These are phyloP conservation scores for Flueggea neowawraea DNA, from an alignment of 441 rosid genomes.

Conservation along the genomic window DNA sequence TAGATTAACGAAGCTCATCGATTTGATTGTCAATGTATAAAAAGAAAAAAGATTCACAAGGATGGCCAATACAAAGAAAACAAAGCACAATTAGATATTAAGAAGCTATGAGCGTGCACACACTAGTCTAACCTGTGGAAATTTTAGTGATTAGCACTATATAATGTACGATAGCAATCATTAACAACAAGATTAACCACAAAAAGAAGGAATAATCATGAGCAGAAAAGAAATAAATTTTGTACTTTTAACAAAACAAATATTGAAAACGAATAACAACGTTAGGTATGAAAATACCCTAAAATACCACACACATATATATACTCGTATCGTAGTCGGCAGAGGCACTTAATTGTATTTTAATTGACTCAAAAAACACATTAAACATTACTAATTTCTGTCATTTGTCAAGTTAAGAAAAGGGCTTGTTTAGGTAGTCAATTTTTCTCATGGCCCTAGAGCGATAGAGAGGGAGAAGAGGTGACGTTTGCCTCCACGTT, in stretches of 20 bases:
- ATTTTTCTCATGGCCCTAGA: neutral
- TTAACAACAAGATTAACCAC: conserved; percentile 31
- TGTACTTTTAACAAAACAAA: conserved; percentile 4
- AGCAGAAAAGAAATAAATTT: neutral
- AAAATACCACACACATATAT: neutral
- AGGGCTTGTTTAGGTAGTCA: neutral
- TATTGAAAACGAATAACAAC: neutral
- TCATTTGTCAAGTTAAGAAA: neutral
- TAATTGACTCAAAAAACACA: neutral
- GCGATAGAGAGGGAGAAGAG: neutral
- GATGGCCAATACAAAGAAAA: neutral
- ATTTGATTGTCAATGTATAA: too few species aligned
- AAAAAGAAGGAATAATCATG: conserved; percentile 27
- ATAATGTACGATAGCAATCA: conserved; percentile 24
- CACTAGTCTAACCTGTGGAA: neutral
- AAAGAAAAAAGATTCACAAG: too few species aligned
- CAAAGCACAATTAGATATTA: neutral
- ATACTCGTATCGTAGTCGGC: conserved; percentile 48
- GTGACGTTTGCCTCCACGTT: conserved; percentile 39
- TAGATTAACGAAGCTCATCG: too few species aligned
- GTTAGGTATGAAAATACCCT: neutral
- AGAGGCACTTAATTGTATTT: conserved; percentile 8
- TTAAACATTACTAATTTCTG: neutral
- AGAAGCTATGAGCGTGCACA: neutral
- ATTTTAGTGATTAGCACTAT: conserved; percentile 2